phyloP scores from a whole-genome alignment of 495 filamentous ascomycete species.

The Parathielavia hyrcaniae region DNA sequence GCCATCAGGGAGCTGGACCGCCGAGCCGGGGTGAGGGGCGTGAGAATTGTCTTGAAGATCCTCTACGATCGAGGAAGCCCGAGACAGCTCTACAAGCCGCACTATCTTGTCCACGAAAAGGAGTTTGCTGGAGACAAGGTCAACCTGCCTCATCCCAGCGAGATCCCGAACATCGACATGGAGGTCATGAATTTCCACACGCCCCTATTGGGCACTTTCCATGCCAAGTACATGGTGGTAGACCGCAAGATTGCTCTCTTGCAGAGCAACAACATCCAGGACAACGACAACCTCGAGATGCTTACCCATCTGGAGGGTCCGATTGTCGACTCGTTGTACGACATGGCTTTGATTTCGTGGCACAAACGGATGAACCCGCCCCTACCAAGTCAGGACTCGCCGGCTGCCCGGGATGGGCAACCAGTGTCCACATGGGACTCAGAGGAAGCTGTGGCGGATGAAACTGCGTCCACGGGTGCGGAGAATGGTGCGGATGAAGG shows the following conservation, averaged over 20 bases:
- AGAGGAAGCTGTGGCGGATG: background rate
- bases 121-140: slow-evolving; percentile 54
- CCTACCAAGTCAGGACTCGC: slow-evolving; percentile 49
- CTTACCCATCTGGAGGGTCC: slow-evolving; percentile 70
- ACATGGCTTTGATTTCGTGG: slow-evolving; percentile 66
- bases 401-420: slow-evolving; percentile 37
- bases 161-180: slow-evolving; percentile 66
- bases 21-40: slow-evolving; percentile 53
- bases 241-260: slow-evolving; percentile 61
- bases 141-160: slow-evolving; percentile 51
- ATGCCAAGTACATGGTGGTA: slow-evolving; percentile 71
- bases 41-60: slow-evolving; percentile 61
- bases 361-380: slow-evolving; percentile 56
- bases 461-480: no score
- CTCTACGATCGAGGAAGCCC: slow-evolving; percentile 67
- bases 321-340: slow-evolving; percentile 68
- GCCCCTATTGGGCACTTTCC: slow-evolving; percentile 68
- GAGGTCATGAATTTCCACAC: slow-evolving; percentile 69
- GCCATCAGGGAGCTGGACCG: slow-evolving; percentile 61
- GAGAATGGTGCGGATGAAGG: no score
- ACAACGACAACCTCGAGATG: slow-evolving; percentile 77
- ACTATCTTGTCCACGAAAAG: slow-evolving; percentile 51
- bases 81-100: slow-evolving; percentile 58
- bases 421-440: background rate
- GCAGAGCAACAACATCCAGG: slow-evolving; percentile 73